These are phyloP conservation scores for Fusarium sp. DNA, from an alignment of 2,329 filamentous ascomycete species.

Conservation along the genomic window DNA sequence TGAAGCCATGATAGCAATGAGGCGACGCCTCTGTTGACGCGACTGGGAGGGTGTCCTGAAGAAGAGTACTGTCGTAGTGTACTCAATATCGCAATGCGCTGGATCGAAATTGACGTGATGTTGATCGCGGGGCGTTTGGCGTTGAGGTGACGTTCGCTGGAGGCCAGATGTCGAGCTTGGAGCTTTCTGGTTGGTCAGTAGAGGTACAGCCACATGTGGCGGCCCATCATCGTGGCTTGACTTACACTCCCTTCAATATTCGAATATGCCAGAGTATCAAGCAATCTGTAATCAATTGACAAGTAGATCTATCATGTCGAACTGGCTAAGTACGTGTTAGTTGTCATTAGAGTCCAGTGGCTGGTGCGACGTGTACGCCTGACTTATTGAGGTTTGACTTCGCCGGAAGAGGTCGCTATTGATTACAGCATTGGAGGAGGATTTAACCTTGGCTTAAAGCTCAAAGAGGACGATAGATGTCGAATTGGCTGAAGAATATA, in stretches of 20 bases:
- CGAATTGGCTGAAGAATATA: neutral
- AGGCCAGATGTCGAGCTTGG: slow-evolving; percentile 45
- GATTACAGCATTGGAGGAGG: no score
- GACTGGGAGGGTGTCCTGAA: neutral
- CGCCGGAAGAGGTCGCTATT: no score
- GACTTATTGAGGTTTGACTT: no score
- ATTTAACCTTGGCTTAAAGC: no score
- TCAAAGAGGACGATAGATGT: no score
- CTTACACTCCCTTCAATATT: neutral
- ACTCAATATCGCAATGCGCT: slow-evolving; percentile 10
- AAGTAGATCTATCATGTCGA: neutral
- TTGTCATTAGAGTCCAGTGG: no score
- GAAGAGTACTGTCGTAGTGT: neutral
- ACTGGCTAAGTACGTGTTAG: no score
- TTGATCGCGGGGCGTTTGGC: slow-evolving; percentile 29
- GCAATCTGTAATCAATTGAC: neutral
- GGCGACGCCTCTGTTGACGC: slow-evolving; percentile 25
- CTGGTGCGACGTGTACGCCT: no score
- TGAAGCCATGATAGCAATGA: slow-evolving; percentile 50
- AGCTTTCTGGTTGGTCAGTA: slow-evolving; percentile 39
- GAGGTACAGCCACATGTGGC: slow-evolving; percentile 20
- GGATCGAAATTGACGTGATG: slow-evolving; percentile 10
- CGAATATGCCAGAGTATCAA: neutral
- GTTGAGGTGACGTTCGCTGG: slow-evolving; percentile 26
- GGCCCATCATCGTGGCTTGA: slow-evolving; percentile 47